phyloP scores from a whole-genome alignment of 176 grass and related monocot species.

The Cymbopogon citratus region DNA sequence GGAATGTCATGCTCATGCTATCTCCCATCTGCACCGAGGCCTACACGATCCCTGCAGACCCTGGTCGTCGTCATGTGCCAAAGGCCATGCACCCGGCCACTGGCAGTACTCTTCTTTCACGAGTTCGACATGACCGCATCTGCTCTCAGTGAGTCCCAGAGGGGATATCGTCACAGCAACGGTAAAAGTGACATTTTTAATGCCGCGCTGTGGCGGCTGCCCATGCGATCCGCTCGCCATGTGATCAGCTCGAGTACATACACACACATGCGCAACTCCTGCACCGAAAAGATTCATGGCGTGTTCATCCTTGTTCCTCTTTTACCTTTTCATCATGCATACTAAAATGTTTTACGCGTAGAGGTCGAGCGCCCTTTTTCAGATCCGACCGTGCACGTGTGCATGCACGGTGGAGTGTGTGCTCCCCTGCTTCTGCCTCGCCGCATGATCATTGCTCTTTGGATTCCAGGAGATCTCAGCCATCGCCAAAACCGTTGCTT shows the following conservation, averaged over 20 bases:
- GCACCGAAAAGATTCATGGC: neutral
- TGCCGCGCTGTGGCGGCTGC: neutral
- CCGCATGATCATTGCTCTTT: neutral
- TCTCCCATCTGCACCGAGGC: neutral
- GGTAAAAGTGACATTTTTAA: neutral
- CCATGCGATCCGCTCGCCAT: neutral
- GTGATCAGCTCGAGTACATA: neutral
- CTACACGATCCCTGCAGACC: neutral
- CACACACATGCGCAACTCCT: neutral
- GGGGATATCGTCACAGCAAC: neutral
- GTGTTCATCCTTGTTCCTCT: neutral
- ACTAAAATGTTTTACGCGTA: neutral
- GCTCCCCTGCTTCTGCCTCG: neutral
- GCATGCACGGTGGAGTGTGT: neutral
- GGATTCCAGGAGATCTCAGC: neutral
- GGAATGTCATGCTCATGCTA: constrained; percentile 20
- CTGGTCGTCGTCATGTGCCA: neutral
- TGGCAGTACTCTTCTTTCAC: neutral
- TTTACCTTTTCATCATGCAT: neutral
- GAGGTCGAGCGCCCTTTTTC: neutral
- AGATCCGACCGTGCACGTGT: constrained; percentile 15
- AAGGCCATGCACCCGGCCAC: neutral
- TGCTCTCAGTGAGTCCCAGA: too few species aligned
- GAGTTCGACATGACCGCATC: neutral
- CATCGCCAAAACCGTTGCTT: neutral